Evolutionary conservation across 2,329 filamentous ascomycete genomes (phyloP), one percentile per base, ranked within the genome.

Genomic region (Eutypella sp.): DNA sequence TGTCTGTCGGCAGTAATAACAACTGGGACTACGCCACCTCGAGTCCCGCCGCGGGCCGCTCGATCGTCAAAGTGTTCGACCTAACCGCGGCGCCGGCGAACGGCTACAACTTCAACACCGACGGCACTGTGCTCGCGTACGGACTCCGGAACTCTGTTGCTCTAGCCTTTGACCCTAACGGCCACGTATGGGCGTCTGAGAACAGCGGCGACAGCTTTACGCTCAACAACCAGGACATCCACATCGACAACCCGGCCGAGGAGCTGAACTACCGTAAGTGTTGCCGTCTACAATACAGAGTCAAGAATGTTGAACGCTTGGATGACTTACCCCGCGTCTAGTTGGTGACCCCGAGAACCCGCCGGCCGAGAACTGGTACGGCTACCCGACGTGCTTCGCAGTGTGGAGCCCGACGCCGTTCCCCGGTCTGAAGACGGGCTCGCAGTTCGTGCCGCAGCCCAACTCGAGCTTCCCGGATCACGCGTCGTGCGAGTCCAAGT

Each of bases 111-210:
- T 73, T 67, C 22, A 71, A 76, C 42, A 48, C 62, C 72, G 13
- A 67, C 16, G 60, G 60, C 3, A 58, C 46, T 2, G 48, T 59
- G 16, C 36, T 59, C 8, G 60, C 77, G 1, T 84, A 79, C 73
- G 81, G 81, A 20, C 69, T 85, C 13, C 72, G 82, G n/a, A 86
- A 86, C 57, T 78, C 79, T 11, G 80, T 85, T 4, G 82, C 81
- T 1, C 45, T 63, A 19, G 52, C 55, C 2, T 62, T 61, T 34
- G 60, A 63, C 45, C 54, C 52, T 2, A 64, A 82, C 38, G 76
- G 65, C 3, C 49, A 54, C 52, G 56, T 62, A 41, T 74, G 70
- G 66, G 67, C 66, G 9, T 79, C 84, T 2, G 82, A 85, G 62
- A 85, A 86, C 59, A 79, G 74, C 24, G 80, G 76, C 13, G 82